Evolutionary conservation across 257 asterid genomes (phyloP).

Genomic region (Solanum tarijense): DNA sequence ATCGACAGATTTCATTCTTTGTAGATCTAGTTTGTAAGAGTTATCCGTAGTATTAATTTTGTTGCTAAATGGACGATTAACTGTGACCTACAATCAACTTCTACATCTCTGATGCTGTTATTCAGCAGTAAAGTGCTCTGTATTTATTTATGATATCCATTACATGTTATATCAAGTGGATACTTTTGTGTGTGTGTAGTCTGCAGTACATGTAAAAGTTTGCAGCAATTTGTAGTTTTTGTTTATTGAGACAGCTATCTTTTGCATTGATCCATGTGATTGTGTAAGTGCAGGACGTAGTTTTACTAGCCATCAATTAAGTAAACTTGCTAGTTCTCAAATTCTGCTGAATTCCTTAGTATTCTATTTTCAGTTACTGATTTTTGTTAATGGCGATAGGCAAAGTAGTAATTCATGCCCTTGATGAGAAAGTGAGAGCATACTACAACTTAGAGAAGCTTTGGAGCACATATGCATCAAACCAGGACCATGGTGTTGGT

Average conservation of each 20-base stretch:
- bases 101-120: neutral
- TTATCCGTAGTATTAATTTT: neutral
- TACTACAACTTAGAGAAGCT: slow-evolving; percentile 86
- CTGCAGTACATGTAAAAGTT: neutral
- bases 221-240: neutral
- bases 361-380: neutral
- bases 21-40: neutral
- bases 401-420: slow-evolving; percentile 67
- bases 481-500: slow-evolving; percentile 31
- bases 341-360: neutral
- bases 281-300: neutral
- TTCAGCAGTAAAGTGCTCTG: neutral
- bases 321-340: neutral
- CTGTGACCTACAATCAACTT: neutral
- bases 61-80: neutral
- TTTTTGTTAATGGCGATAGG: slow-evolving; percentile 20
- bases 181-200: neutral
- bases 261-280: neutral
- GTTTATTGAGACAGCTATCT: neutral
- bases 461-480: slow-evolving; percentile 39
- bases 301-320: neutral
- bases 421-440: slow-evolving; percentile 87
- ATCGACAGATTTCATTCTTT: neutral
- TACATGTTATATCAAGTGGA: neutral
- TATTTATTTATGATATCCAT: neutral